Percentiles rank a stretch among this genome's conserved stretches.
Conservation (phyloP, 306 rosid genomes). For the Castanea crenata region DNA sequence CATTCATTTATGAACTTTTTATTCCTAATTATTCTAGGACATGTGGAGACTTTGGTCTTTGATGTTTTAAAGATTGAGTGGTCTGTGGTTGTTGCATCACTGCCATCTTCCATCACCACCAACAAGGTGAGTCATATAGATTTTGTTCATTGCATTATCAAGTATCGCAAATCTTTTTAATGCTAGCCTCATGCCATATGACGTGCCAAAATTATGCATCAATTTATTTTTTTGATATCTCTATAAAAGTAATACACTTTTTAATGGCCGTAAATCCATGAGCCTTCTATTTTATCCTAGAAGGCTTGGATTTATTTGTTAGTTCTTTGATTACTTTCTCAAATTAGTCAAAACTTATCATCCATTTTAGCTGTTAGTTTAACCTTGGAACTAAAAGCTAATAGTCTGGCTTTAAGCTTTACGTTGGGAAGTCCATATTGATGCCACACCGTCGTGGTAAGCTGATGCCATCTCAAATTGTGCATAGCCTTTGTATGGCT, state of each 20-base stretch:
- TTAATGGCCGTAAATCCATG: not conserved
- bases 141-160: not conserved
- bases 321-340: not conserved
- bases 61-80: conserved; percentile 75
- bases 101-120: conserved; percentile 75
- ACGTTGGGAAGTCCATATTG: not conserved
- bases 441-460: not conserved
- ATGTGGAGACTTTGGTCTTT: conserved; percentile 79
- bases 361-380: not conserved
- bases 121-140: conserved; percentile 40
- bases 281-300: not conserved
- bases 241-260: not conserved
- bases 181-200: not conserved
- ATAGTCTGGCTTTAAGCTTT: not conserved
- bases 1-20: not conserved
- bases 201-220: not conserved
- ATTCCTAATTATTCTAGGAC: conserved; percentile 48
- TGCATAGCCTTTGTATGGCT: not conserved
- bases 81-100: conserved; percentile 63
- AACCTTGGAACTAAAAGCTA: not conserved
- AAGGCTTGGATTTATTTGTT: not conserved
- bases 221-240: not conserved
- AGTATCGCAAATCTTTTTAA: not conserved
- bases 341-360: not conserved
- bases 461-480: not conserved